Base-by-base conservation (phyloP, 2,329 filamentous ascomycete genomes). In the Colletotrichum spinosum region DNA sequence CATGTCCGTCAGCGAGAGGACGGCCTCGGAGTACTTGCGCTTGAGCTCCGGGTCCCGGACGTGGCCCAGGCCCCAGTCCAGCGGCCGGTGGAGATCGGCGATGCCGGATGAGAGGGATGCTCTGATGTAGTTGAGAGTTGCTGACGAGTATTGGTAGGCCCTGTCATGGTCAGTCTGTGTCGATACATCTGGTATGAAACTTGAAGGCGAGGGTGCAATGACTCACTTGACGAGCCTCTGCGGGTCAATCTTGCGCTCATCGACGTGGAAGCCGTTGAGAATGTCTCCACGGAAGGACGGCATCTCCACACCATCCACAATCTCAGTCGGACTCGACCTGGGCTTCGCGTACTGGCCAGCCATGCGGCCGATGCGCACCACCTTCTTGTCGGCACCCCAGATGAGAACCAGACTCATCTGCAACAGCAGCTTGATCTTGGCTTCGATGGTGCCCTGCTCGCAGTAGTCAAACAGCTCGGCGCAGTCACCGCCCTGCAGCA, bases 401-500 rank as follows among this genome's bases (percentile, higher is more conserved):
- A 98, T 94, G 66, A 99, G 84, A 1, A 99, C 93, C 71, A 99
- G 82, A 70, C 93, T 97, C 95, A 99, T 98, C 81, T 99, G 96
- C 65, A 99, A 83, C 37, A 99, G 86, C 34, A 99, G 87, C 81
- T 98, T 98, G 78, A 98, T 93, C 84, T 98, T 99, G 68, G 93
- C 91, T 80, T 98, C 94, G 71, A 99, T 97, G 69, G 92, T 91
- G 12, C 87, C 86, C 76, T 94, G 91, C 72, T 92, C 90, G 79
- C 96, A 99, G 83, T 99, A 99, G 78, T 96, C 93, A 74, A 99
- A 99, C 9, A 98, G 86, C 81, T 99, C 96, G 13, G 96, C 96
- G 75, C 96, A 99, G 80, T 99, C 96, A 68, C 95, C 96, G 66
- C 96, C 96, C 81, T 99, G 96, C 4, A 99, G 88, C 9, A 99